Evolutionary conservation across 1,284 basidiomycete genomes (phyloP).

Genomic region (Ustilago sp.): DNA sequence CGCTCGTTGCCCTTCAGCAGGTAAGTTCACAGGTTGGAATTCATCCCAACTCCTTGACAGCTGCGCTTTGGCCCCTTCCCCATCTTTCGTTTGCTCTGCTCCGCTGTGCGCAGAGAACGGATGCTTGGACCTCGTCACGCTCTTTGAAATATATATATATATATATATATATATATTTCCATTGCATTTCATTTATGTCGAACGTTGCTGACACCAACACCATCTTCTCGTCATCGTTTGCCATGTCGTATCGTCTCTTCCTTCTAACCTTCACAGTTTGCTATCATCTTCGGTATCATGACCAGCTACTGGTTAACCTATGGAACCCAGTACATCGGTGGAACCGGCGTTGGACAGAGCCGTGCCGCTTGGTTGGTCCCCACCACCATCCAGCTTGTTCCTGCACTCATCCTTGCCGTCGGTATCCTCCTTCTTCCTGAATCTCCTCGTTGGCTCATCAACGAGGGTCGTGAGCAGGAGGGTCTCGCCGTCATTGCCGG

Average conservation of each 20-base stretch:
- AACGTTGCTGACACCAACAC: neutral
- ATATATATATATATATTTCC: neutral
- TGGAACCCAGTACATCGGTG: slow-evolving; percentile 74
- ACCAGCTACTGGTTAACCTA: slow-evolving; percentile 83
- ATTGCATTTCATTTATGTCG: neutral
- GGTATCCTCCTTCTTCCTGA: slow-evolving; percentile 77
- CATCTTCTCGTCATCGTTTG: neutral
- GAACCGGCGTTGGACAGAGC: slow-evolving; percentile 74
- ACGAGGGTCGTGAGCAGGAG: slow-evolving; percentile 80
- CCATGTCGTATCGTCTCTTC: too few species aligned
- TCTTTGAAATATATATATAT: neutral
- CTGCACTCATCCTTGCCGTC: slow-evolving; percentile 77
- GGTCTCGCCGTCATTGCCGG: slow-evolving; percentile 76
- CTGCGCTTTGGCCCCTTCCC: neutral
- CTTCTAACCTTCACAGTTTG: slow-evolving; percentile 1
- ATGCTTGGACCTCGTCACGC: neutral
- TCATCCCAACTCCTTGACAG: neutral
- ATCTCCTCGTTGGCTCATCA: slow-evolving; percentile 81
- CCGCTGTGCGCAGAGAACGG: too few species aligned
- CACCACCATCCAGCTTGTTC: slow-evolving; percentile 80
- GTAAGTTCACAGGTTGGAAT: slow-evolving; percentile 1
- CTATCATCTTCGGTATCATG: slow-evolving; percentile 50
- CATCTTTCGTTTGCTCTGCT: neutral
- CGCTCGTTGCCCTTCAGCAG: slow-evolving; percentile 82
- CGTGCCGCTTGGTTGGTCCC: slow-evolving; percentile 82